These are phyloP conservation scores for Verruconis gallopava DNA, from an alignment of 2,329 filamentous ascomycete genomes.

Conservation along the genomic window DNA sequence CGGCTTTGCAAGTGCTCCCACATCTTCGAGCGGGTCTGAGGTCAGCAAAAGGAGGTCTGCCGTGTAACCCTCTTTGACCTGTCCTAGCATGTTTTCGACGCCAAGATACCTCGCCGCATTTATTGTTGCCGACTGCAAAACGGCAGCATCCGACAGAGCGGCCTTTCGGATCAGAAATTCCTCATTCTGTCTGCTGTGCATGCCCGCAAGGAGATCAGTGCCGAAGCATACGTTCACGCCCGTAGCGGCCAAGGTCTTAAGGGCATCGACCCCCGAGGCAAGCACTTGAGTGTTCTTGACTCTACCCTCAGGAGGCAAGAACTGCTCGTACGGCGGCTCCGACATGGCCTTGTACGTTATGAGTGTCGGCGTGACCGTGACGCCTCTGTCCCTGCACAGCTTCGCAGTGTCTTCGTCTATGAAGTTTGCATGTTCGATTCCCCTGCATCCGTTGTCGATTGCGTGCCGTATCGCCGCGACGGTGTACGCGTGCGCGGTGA, in stretches of 20 bases:
- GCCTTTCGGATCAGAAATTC: not conserved
- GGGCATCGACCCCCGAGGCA: not conserved
- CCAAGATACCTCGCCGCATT: not conserved
- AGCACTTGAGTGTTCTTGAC: not conserved
- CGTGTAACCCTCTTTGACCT: conserved; percentile 36
- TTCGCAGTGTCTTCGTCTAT: not conserved
- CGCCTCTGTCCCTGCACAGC: not conserved
- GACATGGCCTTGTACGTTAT: conserved; percentile 1
- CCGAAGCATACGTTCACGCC: not conserved
- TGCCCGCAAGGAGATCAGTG: conserved; percentile 1
- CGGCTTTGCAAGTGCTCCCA: conserved; percentile 36
- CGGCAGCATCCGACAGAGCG: not conserved
- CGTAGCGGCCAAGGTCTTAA: not conserved
- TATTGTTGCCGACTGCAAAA: not conserved
- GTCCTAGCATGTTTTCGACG: conserved; percentile 13
- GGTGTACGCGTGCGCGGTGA: not conserved
- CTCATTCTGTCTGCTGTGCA: conserved; percentile 1
- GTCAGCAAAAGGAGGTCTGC: conserved; percentile 43
- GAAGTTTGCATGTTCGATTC: not conserved
- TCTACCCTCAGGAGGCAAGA: not conserved
- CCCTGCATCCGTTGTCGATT: not conserved
- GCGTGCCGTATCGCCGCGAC: not conserved
- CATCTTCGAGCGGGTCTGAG: conserved; percentile 41
- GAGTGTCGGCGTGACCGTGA: not conserved
- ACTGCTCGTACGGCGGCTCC: not conserved